Evolutionary conservation across 257 asterid genomes (phyloP), one percentile per base, ranked within the genome.

Genomic region (Solanum appendiculatum): DNA sequence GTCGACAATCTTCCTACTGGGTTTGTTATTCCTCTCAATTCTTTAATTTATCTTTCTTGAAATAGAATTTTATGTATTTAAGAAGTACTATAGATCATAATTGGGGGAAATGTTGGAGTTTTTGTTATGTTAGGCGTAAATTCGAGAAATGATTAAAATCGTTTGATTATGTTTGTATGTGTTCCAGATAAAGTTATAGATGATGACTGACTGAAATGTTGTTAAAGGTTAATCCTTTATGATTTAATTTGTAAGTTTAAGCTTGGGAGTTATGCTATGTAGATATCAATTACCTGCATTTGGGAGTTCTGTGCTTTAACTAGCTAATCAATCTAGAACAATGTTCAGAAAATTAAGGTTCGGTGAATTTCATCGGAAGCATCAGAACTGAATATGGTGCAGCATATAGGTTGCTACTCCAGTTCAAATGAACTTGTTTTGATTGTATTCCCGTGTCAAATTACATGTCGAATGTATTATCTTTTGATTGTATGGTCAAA

Each of bases 1-100:
- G 97, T 95, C 8, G 97, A 94, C 64, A 94, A 91, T 88, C 94
- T 95, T n/a, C 98, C 98, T 69, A 91, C 94, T 86, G 96, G 98
- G 98, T 94, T 88, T 29, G 36, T 69, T 7, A 23, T 86, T 58
- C 27, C 13, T 86, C 40, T 48, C 11, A 18, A 2, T 27, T 80
- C 5, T 4, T 44, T 25, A 18, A 74, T 11, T 20, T 6, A 3
- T 21, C 27, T 37, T 23, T 23, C 33, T 36, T 39, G 8, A 78
- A 8, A 25, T 42, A 8, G 25, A 40, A 77, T 77, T 77, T 78
- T 25, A 42, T 78, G 63, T 42, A 25, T 42, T 25, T 44, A 42
- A 20, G 2, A 54, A 54, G 60, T 73, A 37, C 31, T 37, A 21
- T 36, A 73, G 18, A 33, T n/a, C n/a, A n/a, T 75, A n/a, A 44